Evolutionary conservation across 495 filamentous ascomycete genomes (phyloP), one percentile per base, ranked within the genome.

Genomic region (Penicillium turbatum): DNA sequence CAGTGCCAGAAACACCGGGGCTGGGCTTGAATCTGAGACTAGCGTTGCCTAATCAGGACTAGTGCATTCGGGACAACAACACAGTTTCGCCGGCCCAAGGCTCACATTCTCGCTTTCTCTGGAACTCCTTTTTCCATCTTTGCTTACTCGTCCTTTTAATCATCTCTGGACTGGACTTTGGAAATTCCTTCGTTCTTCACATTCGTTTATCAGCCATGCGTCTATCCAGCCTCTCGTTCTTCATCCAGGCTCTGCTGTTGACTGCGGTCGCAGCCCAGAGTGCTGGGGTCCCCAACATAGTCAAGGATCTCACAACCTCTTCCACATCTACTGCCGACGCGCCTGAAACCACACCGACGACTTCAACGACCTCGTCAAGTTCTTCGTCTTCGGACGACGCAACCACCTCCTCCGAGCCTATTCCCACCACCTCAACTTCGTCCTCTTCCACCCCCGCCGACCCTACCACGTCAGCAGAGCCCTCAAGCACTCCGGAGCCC

Each of bases 161-260:
- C 6, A 30, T 6, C 10, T 51, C 48, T 51, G 31, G 48, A 51
- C 49, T 51, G 21, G 21, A 24, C 21, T 24, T 4, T 51, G 30
- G 48, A 46, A 59, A 53, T 59, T 47, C 56, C 43, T 42, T 56
- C 48, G 21, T 48, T 49, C 13, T 16, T 26, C 17, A 49, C 47
- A 19, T 42, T 40, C 43, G 42, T 60, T 50, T 54, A 58, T 62
- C 16, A 19, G 68, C 48, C 59, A 75, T 75, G 72, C 71, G 72
- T 56, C 60, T 67, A 50, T 56, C 64, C 52, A 56, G 60, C 51
- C 63, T 73, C 46, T 69, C 70, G 47, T 64, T 73, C 51, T 40
- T 73, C 50, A 48, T 67, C 26, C 70, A 72, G 50, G 67, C 70
- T 42, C 63, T 75, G 55, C 60, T 75, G 31, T 58, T 72, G 68